Percentiles rank a stretch among this genome's conserved stretches.
These are phyloP conservation scores for Talaromyces sp. DNA, from an alignment of 2,329 filamentous ascomycete genomes.

Conservation along the genomic window DNA sequence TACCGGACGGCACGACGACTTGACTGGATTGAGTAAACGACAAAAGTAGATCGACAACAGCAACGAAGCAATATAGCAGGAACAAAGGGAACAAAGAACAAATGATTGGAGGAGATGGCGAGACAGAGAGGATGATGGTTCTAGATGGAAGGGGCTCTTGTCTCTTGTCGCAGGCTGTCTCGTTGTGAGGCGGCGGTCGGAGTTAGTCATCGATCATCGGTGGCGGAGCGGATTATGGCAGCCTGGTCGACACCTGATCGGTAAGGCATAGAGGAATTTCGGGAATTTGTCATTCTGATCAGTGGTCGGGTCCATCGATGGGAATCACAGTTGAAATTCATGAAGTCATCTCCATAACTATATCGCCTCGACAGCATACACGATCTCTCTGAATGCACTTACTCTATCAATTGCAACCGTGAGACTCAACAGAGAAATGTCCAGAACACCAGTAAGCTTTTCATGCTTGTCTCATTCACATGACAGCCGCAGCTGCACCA, in stretches of 20 bases:
- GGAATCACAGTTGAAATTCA: too few relatives aligned
- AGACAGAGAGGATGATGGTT: slow-evolving; percentile 1
- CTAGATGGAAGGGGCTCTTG: slow-evolving; percentile 16
- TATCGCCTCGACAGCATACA: neutral
- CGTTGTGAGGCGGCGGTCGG: neutral
- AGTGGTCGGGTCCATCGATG: neutral
- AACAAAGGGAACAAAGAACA: slow-evolving; percentile 15
- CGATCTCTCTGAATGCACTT: neutral
- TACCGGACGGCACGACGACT: slow-evolving; percentile 30
- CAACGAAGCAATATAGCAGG: slow-evolving; percentile 5
- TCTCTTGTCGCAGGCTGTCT: neutral
- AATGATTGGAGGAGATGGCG: slow-evolving; percentile 14
- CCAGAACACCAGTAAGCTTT: slow-evolving; percentile 29
- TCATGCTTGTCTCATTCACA: neutral
- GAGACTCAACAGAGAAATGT: slow-evolving; percentile 22
- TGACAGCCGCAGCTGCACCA: neutral
- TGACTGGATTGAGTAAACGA: neutral
- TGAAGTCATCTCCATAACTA: neutral
- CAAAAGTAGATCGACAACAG: slow-evolving; percentile 15
- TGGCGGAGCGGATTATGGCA: slow-evolving; percentile 13
- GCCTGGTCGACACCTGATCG: slow-evolving; percentile 11
- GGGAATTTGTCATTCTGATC: neutral
- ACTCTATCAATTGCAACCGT: neutral
- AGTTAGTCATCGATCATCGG: slow-evolving; percentile 1
- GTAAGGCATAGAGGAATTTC: neutral